phyloP scores from a whole-genome alignment of 495 filamentous ascomycete species.

The Xanthoparmelia taractica region DNA sequence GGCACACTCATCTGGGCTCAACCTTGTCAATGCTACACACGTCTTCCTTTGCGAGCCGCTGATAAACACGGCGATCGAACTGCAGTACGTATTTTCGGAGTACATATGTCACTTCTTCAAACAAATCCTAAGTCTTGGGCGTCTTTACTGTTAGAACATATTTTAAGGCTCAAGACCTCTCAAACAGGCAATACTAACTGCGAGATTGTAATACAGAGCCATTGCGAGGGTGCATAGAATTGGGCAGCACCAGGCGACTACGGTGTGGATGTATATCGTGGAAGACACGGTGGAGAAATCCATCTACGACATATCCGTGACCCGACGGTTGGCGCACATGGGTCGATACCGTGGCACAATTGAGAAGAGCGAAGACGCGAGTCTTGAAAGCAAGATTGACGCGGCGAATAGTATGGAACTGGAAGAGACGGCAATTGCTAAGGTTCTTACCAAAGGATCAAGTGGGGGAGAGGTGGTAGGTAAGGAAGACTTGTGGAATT shows the following conservation, averaged over 20 bases:
- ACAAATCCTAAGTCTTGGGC: not conserved
- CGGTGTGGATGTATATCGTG: conserved; percentile 90
- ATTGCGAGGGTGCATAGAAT: conserved; percentile 93
- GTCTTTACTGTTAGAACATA: not conserved
- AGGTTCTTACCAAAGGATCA: conserved; percentile 59
- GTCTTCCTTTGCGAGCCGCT: conserved; percentile 92
- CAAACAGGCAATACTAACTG: not conserved
- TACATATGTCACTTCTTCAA: not conserved
- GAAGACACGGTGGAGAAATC: conserved; percentile 82
- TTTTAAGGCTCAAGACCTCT: not conserved
- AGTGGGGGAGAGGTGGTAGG: conserved; percentile 75
- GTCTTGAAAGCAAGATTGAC: conserved; percentile 58
- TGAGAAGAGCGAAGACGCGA: conserved; percentile 26
- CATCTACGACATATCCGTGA: conserved; percentile 78
- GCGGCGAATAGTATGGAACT: conserved; percentile 77
- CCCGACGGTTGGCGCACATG: conserved; percentile 69
- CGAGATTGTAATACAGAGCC: conserved; percentile 34
- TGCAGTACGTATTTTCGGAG: conserved; percentile 46
- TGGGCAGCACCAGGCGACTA: conserved; percentile 77
- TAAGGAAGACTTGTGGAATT: conserved; percentile 79
- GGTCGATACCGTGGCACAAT: conserved; percentile 36
- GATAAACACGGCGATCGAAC: conserved; percentile 84
- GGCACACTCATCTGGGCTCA: conserved; percentile 79
- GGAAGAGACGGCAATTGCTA: conserved; percentile 56
- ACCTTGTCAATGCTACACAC: conserved; percentile 84